phyloP scores from a whole-genome alignment of 2,329 filamentous ascomycete genomes.

The Colletotrichum theobromicola region DNA sequence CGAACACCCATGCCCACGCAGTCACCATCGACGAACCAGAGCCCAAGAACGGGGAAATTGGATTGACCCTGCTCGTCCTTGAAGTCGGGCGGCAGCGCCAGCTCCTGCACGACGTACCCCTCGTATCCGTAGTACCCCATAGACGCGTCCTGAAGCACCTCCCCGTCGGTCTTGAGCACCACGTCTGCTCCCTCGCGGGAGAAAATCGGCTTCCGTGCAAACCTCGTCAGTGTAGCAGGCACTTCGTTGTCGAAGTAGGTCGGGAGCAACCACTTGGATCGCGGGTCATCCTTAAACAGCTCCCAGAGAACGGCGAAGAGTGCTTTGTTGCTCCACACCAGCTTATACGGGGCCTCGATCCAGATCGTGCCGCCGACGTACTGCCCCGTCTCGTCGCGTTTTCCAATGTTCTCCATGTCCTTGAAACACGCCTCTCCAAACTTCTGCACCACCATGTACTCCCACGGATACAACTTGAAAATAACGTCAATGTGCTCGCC shows the following conservation, averaged over 20 bases:
- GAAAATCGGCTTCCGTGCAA: not conserved
- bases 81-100: not conserved
- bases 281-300: not conserved
- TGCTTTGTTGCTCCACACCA: not conserved
- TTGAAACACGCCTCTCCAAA: not conserved
- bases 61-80: not conserved
- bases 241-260: not conserved
- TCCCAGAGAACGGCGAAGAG: not conserved
- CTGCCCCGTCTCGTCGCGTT: not conserved
- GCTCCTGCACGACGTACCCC: not conserved
- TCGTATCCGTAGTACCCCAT: not conserved
- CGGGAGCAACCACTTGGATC: not conserved
- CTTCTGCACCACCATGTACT: not conserved
- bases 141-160: not conserved
- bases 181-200: not conserved
- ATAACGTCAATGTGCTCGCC: not conserved
- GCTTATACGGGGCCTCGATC: not conserved
- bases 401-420: not conserved
- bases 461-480: constrained; percentile 7
- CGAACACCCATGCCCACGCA: not conserved
- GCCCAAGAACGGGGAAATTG: not conserved
- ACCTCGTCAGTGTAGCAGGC: not conserved
- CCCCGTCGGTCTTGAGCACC: not conserved
- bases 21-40: not conserved
- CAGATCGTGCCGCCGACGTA: not conserved